These are phyloP conservation scores for Thielaviopsis euricoi DNA, from an alignment of 2,329 filamentous ascomycete species.

Conservation along the genomic window DNA sequence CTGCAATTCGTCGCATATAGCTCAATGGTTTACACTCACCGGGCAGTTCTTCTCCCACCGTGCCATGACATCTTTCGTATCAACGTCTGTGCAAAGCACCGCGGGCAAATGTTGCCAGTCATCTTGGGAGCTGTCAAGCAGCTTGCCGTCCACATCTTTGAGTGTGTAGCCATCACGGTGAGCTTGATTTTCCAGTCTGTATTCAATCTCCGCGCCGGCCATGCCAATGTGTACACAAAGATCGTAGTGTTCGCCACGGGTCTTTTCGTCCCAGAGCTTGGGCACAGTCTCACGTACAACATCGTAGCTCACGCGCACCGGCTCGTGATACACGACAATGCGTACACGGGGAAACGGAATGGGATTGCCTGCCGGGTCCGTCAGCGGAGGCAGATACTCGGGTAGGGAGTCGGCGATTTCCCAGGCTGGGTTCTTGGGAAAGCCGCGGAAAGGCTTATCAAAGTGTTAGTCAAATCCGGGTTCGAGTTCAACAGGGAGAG, in stretches of 20 bases:
- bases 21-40: not conserved
- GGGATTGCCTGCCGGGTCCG: conserved; percentile 15
- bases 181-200: conserved; percentile 53
- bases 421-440: conserved; percentile 64
- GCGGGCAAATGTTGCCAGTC: conserved; percentile 37
- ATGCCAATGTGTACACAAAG: conserved; percentile 66
- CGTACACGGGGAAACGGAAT: conserved; percentile 29
- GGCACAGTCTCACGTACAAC: conserved; percentile 49
- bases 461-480: conserved; percentile 13
- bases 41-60: conserved; percentile 32
- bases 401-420: conserved; percentile 60
- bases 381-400: conserved; percentile 34
- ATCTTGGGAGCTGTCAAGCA: conserved; percentile 35
- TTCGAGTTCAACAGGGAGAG: too few species aligned
- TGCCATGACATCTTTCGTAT: conserved; percentile 37
- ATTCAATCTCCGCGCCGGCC: conserved; percentile 46
- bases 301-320: conserved; percentile 57
- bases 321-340: conserved; percentile 46
- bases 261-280: conserved; percentile 34
- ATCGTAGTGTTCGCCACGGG: conserved; percentile 31
- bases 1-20: not conserved
- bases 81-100: conserved; percentile 39
- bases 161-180: conserved; percentile 57
- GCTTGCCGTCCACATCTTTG: conserved; percentile 51
- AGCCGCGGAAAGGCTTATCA: conserved; percentile 56